Evolutionary conservation across 768 basidiomycete genomes (phyloP).

Genomic region (Mycena capillaripes): DNA sequence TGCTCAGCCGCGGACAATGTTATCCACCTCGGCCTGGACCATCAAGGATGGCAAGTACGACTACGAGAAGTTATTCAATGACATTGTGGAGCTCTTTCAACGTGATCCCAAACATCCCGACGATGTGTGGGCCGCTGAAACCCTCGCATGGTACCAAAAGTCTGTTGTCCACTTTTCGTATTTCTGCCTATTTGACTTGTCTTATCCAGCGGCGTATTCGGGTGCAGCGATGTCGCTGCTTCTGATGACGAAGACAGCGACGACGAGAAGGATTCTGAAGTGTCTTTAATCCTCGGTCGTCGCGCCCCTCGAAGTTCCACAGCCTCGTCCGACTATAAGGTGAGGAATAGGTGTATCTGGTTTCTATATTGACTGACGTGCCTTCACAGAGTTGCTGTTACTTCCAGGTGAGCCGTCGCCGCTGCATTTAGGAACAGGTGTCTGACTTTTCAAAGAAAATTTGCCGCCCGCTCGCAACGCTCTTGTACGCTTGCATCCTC

Average conservation of each 20-base stretch:
- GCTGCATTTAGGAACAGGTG: too few species aligned
- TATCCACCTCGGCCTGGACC: neutral
- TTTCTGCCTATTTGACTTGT: too few species aligned
- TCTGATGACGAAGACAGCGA: neutral
- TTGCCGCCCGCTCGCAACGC: too few species aligned
- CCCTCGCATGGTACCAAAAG: neutral
- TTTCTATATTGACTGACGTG: neutral
- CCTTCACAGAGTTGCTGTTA: neutral
- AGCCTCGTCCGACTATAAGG: neutral
- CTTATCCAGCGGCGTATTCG: neutral
- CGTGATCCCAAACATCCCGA: neutral
- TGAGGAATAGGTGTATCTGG: neutral
- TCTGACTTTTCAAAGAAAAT: too few species aligned
- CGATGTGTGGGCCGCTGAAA: neutral
- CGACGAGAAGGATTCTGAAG: neutral
- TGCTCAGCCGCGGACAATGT: neutral
- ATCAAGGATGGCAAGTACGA: neutral
- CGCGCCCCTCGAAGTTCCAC: neutral
- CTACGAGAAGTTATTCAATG: neutral
- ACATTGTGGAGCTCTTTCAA: neutral
- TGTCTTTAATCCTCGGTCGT: neutral
- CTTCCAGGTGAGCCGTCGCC: too few species aligned
- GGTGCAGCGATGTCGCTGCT: neutral
- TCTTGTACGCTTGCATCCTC: too few species aligned
- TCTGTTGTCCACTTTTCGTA: neutral